These are phyloP conservation scores for Fusarium sterilihyphosum DNA, from an alignment of 2,329 filamentous ascomycete species.

Conservation along the genomic window DNA sequence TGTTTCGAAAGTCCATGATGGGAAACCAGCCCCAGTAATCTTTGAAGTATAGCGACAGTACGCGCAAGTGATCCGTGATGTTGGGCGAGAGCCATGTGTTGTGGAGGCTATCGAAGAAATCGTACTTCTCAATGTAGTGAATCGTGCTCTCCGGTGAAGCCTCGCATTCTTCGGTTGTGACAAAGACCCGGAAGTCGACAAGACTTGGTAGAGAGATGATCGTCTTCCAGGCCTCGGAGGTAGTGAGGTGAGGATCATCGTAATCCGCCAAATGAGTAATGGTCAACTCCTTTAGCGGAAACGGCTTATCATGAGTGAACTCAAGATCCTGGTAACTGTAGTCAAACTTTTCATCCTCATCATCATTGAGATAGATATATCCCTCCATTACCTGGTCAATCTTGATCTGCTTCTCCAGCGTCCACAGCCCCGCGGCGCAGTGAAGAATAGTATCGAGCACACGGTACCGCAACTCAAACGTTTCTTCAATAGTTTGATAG, in stretches of 20 bases:
- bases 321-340: neutral
- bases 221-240: slow-evolving; percentile 9
- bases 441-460: slow-evolving; percentile 29
- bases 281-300: slow-evolving; percentile 11
- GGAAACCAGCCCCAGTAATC: slow-evolving; percentile 55
- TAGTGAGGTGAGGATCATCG: neutral
- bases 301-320: neutral
- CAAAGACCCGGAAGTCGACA: neutral
- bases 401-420: neutral
- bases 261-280: slow-evolving; percentile 29
- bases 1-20: slow-evolving; percentile 47
- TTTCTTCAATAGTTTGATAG: neutral
- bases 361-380: accelerated
- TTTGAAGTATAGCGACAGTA: slow-evolving; percentile 52
- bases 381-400: neutral
- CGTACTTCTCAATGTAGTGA: slow-evolving; percentile 14
- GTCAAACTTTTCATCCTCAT: neutral
- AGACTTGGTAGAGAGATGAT: neutral
- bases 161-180: neutral
- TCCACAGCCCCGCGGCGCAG: slow-evolving; percentile 29
- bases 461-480: neutral
- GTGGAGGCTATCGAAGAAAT: slow-evolving; percentile 34
- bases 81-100: slow-evolving; percentile 33
- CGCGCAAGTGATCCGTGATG: slow-evolving; percentile 39
- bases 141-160: neutral